phyloP scores from a whole-genome alignment of 1,139 yeast genomes.

The Blastobotrys buckinghamii region DNA sequence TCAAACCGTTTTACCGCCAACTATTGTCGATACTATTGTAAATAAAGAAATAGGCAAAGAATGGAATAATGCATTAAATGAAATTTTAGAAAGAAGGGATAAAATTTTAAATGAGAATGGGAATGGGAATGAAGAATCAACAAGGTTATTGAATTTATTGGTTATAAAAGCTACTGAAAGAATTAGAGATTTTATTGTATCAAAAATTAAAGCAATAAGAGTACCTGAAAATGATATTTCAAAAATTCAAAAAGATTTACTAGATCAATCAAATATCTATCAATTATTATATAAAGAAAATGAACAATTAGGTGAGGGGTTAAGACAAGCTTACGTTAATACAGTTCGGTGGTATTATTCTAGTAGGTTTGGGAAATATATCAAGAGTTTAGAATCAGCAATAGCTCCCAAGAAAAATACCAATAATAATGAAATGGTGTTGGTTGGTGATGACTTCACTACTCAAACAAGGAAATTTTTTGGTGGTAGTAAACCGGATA shows the following conservation, averaged over 20 bases:
- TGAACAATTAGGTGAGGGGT: conserved; percentile 63
- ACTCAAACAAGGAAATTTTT: conserved; percentile 8
- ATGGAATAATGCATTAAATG: conserved; percentile 33
- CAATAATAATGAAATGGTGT: conserved; percentile 41
- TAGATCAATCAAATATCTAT: conserved; percentile 55
- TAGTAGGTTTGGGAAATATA: conserved; percentile 71
- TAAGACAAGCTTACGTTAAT: conserved; percentile 71
- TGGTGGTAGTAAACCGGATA: conserved; percentile 7
- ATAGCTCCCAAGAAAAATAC: too few species aligned
- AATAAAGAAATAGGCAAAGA: conserved; percentile 31
- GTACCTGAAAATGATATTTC: conserved; percentile 53
- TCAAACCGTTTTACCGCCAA: conserved; percentile 71
- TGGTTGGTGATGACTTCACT: conserved; percentile 41
- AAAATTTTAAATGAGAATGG: conserved; percentile 18
- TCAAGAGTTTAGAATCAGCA: conserved; percentile 48
- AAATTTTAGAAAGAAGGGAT: conserved; percentile 19
- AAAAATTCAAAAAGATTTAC: conserved; percentile 59
- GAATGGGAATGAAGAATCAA: conserved; percentile 15
- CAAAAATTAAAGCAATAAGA: conserved; percentile 59
- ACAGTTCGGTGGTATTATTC: conserved; percentile 94
- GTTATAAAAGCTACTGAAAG: conserved; percentile 60
- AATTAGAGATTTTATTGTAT: conserved; percentile 61
- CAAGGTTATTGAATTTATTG: conserved; percentile 40
- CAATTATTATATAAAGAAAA: conserved; percentile 52
- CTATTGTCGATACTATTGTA: conserved; percentile 28